Evolutionary conservation across 2,329 filamentous ascomycete species (phyloP).

Genomic region (Iodosphaeria phyllophila): DNA sequence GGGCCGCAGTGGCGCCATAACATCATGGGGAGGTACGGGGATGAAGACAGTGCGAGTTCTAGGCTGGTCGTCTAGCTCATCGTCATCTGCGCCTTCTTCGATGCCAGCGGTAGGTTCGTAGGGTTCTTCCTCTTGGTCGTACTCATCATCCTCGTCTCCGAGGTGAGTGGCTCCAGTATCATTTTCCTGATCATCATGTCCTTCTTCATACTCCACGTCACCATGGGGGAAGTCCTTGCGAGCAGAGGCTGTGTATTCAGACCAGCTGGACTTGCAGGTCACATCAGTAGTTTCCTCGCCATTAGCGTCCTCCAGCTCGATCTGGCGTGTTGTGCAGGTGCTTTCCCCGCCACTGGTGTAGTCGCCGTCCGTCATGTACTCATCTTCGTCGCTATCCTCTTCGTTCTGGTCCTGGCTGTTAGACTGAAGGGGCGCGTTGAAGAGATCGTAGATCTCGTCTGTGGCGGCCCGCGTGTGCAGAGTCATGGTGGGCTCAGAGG

Average conservation of each 20-base stretch:
- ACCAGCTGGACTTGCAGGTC: slow-evolving; percentile 66
- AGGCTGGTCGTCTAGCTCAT: slow-evolving; percentile 21
- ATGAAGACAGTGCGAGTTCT: slow-evolving; percentile 50
- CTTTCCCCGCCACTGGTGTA: slow-evolving; percentile 80
- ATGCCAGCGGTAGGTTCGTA: slow-evolving; percentile 13
- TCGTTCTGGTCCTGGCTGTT: slow-evolving; percentile 18
- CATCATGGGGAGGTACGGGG: slow-evolving; percentile 71
- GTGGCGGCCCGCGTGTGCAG: slow-evolving; percentile 88
- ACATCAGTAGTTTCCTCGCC: slow-evolving; percentile 34
- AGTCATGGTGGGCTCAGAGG: slow-evolving; percentile 86
- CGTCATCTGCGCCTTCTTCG: slow-evolving; percentile 17
- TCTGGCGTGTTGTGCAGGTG: slow-evolving; percentile 56
- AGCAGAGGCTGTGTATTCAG: slow-evolving; percentile 66
- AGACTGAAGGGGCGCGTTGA: slow-evolving; percentile 59
- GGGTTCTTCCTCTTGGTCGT: slow-evolving; percentile 18
- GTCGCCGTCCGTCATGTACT: slow-evolving; percentile 46
- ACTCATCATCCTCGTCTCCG: slow-evolving; percentile 15
- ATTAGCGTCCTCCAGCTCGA: slow-evolving; percentile 23
- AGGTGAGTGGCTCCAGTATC: slow-evolving; percentile 20
- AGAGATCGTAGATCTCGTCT: slow-evolving; percentile 94
- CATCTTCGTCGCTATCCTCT: slow-evolving; percentile 40
- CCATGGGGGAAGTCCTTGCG: slow-evolving; percentile 47
- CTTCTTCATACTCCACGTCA: slow-evolving; percentile 11
- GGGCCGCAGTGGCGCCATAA: slow-evolving; percentile 58
- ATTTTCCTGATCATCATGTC: slow-evolving; percentile 16